These are phyloP conservation scores for Ceratocystis eucalypticola DNA, from an alignment of 2,329 filamentous ascomycete genomes.

Conservation along the genomic window DNA sequence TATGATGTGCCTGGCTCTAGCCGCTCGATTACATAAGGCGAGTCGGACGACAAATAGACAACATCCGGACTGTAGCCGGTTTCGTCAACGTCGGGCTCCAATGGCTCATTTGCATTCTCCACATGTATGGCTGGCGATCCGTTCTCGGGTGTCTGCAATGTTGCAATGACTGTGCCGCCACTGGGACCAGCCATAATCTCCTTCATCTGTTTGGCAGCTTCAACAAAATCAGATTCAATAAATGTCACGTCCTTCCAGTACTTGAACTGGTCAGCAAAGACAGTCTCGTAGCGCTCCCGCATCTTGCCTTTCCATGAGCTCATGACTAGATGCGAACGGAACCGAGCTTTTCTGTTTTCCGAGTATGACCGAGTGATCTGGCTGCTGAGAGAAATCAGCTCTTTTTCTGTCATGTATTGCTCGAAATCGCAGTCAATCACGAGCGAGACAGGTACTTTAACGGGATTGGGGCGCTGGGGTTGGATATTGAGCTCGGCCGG, in stretches of 20 bases:
- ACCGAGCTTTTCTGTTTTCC: conserved; percentile 60
- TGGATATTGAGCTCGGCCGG: conserved; percentile 27
- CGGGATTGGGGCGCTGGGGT: conserved; percentile 26
- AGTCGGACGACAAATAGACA: conserved; percentile 85
- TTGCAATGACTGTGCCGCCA: conserved; percentile 45
- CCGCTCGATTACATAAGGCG: conserved; percentile 66
- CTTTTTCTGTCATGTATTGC: conserved; percentile 73
- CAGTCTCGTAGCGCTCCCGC: conserved; percentile 64
- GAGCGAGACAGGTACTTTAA: conserved; percentile 61
- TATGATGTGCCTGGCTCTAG: conserved; percentile 83
- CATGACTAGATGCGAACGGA: conserved; percentile 58
- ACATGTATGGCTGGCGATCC: conserved; percentile 17
- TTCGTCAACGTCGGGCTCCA: conserved; percentile 27
- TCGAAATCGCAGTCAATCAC: conserved; percentile 91
- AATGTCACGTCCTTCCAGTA: conserved; percentile 71
- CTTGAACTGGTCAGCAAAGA: conserved; percentile 55
- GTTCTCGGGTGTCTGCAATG: conserved; percentile 34
- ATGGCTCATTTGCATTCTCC: conserved; percentile 22
- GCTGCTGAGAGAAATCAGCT: conserved; percentile 65
- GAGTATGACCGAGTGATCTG: conserved; percentile 85
- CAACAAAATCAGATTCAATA: conserved; percentile 58
- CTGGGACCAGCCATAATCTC: conserved; percentile 48
- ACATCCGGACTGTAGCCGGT: conserved; percentile 34
- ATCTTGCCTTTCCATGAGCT: conserved; percentile 66
- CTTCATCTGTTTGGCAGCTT: conserved; percentile 51